These are phyloP conservation scores for Isoetes engelmannii DNA, from an alignment of 83 land plant species.

Conservation along the genomic window DNA sequence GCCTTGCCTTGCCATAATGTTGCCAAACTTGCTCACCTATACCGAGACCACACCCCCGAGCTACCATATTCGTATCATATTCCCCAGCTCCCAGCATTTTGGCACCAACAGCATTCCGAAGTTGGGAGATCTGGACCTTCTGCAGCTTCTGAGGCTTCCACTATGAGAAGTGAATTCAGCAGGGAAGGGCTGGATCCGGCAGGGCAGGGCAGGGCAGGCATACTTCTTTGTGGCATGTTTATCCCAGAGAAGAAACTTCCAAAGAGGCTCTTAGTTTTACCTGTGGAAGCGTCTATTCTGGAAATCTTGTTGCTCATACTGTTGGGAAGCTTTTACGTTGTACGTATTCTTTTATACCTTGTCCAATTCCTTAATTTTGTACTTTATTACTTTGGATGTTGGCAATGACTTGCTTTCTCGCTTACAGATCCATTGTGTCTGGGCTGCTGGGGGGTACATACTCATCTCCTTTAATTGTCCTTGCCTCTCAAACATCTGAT, in stretches of 20 bases:
- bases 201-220: too few species aligned
- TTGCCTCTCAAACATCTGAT: constrained; percentile 81
- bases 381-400: not conserved
- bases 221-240: too few species aligned
- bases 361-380: constrained; percentile 11
- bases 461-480: constrained; percentile 96
- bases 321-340: constrained; percentile 90
- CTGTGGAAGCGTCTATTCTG: constrained; percentile 68
- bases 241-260: constrained; percentile 29
- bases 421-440: constrained; percentile 84
- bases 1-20: too few species aligned
- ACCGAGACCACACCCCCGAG: too few species aligned
- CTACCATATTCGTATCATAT: too few species aligned
- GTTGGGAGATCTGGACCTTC: too few species aligned
- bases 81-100: too few species aligned
- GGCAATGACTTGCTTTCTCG: not conserved
- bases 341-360: constrained; percentile 27
- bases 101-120: too few species aligned
- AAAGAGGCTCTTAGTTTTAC: constrained; percentile 55
- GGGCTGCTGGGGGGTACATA: constrained; percentile 99
- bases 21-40: too few species aligned
- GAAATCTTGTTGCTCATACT: constrained; percentile 71
- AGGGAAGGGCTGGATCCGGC: too few species aligned
- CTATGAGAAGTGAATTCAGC: too few species aligned
- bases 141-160: too few species aligned